Conservation (phyloP, 208 protist species). For the Trypanosoma boissoni region DNA sequence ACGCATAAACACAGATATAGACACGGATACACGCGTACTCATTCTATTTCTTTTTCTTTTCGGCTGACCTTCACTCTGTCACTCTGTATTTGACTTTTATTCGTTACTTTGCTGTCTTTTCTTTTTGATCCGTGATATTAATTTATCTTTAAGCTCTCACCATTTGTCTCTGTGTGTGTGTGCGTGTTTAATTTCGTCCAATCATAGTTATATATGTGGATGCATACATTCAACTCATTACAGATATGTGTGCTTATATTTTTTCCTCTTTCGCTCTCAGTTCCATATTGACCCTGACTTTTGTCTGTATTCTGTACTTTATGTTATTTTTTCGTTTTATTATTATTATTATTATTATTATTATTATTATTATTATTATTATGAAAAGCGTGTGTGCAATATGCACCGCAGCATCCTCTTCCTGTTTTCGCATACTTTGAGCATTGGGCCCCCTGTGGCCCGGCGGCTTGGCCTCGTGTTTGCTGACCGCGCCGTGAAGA, state of each 20-base stretch:
- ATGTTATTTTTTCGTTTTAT: constrained; percentile 14
- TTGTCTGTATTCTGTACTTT: constrained; percentile 22
- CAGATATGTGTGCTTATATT: background rate
- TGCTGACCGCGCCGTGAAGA: constrained; percentile 76
- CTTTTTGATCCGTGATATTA: too few species aligned
- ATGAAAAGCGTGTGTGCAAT: background rate
- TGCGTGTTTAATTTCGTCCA: background rate
- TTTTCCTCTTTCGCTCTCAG: constrained; percentile 1
- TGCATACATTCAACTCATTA: background rate
- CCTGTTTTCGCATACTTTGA: constrained; percentile 1
- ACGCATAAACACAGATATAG: too few species aligned
- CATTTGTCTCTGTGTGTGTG: background rate
- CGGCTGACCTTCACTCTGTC: too few species aligned
- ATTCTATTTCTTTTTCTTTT: too few species aligned
- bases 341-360: constrained; percentile 12
- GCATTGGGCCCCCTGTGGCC: background rate
- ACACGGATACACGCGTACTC: too few species aligned
- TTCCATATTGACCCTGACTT: constrained; percentile 3
- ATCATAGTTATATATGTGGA: too few species aligned
- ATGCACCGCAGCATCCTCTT: constrained; percentile 14
- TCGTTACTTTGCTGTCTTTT: too few species aligned
- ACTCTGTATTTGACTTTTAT: too few species aligned
- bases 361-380: background rate
- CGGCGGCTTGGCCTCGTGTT: constrained; percentile 37
- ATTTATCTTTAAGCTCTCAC: constrained; percentile 9